Evolutionary conservation across 2,329 filamentous ascomycete species (phyloP).

Genomic region (Pestalotiopsis sp.): DNA sequence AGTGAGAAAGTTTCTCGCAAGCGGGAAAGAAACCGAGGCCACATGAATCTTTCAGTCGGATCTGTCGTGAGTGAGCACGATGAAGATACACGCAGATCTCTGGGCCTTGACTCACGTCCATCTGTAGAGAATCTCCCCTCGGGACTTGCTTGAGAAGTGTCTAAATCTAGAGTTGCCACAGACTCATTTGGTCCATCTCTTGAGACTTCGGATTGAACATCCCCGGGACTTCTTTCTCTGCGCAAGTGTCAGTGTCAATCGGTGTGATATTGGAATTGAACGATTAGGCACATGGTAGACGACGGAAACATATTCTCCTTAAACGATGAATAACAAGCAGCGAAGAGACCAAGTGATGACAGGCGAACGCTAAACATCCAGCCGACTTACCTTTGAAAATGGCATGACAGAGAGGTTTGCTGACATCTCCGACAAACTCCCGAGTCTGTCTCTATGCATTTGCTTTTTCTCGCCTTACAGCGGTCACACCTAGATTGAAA

Average conservation of each 20-base stretch:
- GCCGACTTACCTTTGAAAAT: conserved; percentile 13
- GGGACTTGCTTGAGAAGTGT: background rate
- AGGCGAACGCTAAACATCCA: too few relatives aligned
- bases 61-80: background rate
- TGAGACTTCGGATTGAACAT: background rate
- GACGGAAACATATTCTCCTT: background rate
- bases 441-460: conserved; percentile 30
- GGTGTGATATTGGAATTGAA: background rate
- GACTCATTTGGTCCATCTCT: conserved; percentile 9
- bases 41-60: conserved; percentile 25
- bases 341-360: too few relatives aligned
- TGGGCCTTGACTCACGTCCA: background rate
- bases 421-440: conserved; percentile 32
- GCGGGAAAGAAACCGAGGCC: conserved; percentile 29
- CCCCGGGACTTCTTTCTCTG: conserved; percentile 8
- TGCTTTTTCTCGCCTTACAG: conserved; percentile 38
- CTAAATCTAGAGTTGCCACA: conserved; percentile 13
- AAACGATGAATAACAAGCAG: too few relatives aligned
- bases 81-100: background rate
- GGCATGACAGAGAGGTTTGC: conserved; percentile 23
- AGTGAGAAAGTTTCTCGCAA: conserved; percentile 31
- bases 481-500: conserved; percentile 28
- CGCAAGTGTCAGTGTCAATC: background rate
- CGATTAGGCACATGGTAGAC: too few relatives aligned
- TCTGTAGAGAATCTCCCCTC: conserved; percentile 13